phyloP scores from a whole-genome alignment of 2,329 filamentous ascomycete species.

The Plenodomus lindquistii region DNA sequence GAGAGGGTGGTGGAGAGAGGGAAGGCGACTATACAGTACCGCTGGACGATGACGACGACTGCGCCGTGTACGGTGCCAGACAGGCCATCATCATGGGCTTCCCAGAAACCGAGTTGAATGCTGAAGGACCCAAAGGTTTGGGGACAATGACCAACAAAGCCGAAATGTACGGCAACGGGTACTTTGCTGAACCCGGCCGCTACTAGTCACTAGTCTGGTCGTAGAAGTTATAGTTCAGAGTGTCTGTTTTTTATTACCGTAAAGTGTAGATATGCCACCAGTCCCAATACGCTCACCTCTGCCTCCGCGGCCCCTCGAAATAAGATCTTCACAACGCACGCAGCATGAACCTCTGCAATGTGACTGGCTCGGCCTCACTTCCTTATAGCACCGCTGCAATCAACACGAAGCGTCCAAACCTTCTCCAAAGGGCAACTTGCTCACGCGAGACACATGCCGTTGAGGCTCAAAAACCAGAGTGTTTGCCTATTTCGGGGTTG shows the following conservation, averaged over 20 bases:
- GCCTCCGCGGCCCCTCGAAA: neutral
- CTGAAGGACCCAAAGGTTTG: slow-evolving; percentile 14
- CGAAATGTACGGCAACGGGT: neutral
- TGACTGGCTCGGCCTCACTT: neutral
- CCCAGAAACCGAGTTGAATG: slow-evolving; percentile 19
- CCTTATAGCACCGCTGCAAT: neutral
- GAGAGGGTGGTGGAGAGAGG: slow-evolving; percentile 17
- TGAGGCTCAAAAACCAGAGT: neutral
- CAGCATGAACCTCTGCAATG: neutral
- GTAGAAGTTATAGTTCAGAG: no score
- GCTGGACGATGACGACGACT: slow-evolving; percentile 15
- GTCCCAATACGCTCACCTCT: neutral
- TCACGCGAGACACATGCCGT: neutral
- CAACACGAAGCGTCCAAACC: neutral
- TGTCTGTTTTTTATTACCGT: neutral
- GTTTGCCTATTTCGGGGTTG: neutral
- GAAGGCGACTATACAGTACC: slow-evolving; percentile 28
- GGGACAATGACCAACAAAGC: slow-evolving; percentile 14
- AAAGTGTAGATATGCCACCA: neutral
- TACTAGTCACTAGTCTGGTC: neutral
- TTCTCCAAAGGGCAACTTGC: neutral
- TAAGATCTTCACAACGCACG: neutral
- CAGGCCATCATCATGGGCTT: slow-evolving; percentile 30
- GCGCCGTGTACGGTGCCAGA: slow-evolving; percentile 15
- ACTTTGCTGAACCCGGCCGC: neutral